Base-by-base conservation (phyloP, 2,329 filamentous ascomycete species). In the Ciborinia camelliae region DNA sequence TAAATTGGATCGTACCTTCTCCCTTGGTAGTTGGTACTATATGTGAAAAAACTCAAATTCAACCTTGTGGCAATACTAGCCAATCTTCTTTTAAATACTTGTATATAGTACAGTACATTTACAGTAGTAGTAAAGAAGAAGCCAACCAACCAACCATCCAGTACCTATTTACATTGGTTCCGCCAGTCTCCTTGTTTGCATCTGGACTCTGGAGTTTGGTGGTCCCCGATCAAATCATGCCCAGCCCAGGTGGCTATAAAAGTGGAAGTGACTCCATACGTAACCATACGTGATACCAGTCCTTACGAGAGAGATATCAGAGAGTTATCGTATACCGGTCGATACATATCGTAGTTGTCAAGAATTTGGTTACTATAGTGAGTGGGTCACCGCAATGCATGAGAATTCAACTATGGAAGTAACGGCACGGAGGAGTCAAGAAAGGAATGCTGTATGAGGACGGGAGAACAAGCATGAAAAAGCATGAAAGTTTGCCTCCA, bases 1-100 rank as follows among this genome's bases (percentile, higher is more conserved):
- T n/a, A n/a, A n/a, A n/a, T n/a, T n/a, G n/a, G n/a, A n/a, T n/a
- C n/a, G n/a, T n/a, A n/a, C n/a, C n/a, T n/a, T n/a, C n/a, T n/a
- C n/a, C n/a, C n/a, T n/a, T n/a, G n/a, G n/a, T n/a, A n/a, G n/a
- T n/a, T n/a, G n/a, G n/a, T n/a, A n/a, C n/a, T n/a, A n/a, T n/a
- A n/a, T n/a, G n/a, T n/a, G n/a, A n/a, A n/a, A 41, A 57, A 57
- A 57, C 18, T 57, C 54, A 57, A 57, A 32, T 18, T 45, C 54
- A 30, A 43, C 26, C 26, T 43, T 57, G 43, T 57, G 53, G 26
- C 26, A n/a, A n/a, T n/a, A 43, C 37, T 57, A 57, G 37, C 53
- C 53, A 43, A 23, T 43, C 39, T 57, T 23, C 12, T 14, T 20
- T 18, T 9, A n/a, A 3, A 32, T 51, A 20, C 48, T 32, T 14